These are phyloP conservation scores for Microglena sp. DNA, from an alignment of 139 green algal genomes.

Conservation along the genomic window DNA sequence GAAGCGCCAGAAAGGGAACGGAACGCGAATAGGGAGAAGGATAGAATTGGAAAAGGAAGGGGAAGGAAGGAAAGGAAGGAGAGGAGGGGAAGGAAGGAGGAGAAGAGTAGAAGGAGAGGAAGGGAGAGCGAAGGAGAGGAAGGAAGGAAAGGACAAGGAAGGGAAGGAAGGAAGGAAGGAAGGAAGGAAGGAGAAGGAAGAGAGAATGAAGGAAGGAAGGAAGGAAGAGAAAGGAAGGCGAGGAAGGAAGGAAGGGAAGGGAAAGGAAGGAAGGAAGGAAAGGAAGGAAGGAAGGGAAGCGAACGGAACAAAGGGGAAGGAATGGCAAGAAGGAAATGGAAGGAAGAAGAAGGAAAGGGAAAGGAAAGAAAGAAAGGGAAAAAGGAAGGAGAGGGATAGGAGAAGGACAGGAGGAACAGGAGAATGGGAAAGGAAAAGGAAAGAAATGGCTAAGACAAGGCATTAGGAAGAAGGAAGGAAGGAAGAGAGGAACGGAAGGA, in stretches of 20 bases:
- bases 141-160: background rate
- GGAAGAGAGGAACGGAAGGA: too few species aligned
- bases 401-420: too few species aligned
- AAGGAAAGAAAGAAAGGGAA: conserved; percentile 1
- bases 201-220: background rate
- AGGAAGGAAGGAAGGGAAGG: background rate
- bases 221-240: background rate
- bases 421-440: too few species aligned
- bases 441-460: too few species aligned
- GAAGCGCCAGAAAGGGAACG: background rate
- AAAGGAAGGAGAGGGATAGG: conserved; percentile 4
- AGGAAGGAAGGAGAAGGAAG: background rate
- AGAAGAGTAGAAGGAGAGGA: background rate
- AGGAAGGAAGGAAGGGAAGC: background rate
- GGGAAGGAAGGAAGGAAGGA: background rate
- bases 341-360: background rate
- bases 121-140: background rate
- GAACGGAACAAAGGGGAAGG: background rate
- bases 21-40: background rate
- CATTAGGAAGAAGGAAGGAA: too few species aligned
- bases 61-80: background rate
- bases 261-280: background rate
- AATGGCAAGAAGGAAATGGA: background rate
- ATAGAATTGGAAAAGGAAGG: background rate
- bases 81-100: background rate